These are phyloP conservation scores for Suillus sp. DNA, from an alignment of 768 basidiomycete genomes.

Conservation along the genomic window DNA sequence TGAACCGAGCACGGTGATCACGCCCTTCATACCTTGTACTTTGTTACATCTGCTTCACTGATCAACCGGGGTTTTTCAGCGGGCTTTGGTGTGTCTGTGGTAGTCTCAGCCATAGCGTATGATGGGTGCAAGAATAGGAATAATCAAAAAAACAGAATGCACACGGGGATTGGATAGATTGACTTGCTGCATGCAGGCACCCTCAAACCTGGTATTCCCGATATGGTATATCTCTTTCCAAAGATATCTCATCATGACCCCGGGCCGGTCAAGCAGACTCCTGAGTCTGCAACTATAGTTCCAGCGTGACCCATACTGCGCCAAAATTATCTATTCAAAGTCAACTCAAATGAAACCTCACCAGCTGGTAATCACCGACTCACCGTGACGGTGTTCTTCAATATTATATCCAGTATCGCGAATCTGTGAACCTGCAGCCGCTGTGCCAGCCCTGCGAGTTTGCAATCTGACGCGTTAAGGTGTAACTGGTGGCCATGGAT, in stretches of 20 bases:
- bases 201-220: constrained; percentile 16
- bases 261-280: too few relatives aligned
- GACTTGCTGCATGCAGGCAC: constrained; percentile 11
- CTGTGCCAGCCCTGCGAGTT: too few relatives aligned
- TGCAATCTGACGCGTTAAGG: too few relatives aligned
- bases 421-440: too few relatives aligned
- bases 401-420: too few relatives aligned
- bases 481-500: too few relatives aligned
- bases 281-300: too few relatives aligned
- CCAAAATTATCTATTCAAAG: too few relatives aligned
- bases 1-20: constrained; percentile 7
- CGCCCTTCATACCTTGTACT: constrained; percentile 69
- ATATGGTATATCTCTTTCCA: constrained; percentile 28
- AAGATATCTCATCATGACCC: background rate
- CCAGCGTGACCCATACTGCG: too few relatives aligned
- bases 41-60: constrained; percentile 76
- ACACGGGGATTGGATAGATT: constrained; percentile 13
- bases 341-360: too few relatives aligned
- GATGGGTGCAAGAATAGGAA: constrained; percentile 9
- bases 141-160: constrained; percentile 12
- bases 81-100: constrained; percentile 44
- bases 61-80: constrained; percentile 58
- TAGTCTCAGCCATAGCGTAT: constrained; percentile 58
- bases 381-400: too few relatives aligned
- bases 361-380: too few relatives aligned